phyloP scores from a whole-genome alignment of 2,329 filamentous ascomycete genomes.

The Paraphaeosphaeria sporulosa region DNA sequence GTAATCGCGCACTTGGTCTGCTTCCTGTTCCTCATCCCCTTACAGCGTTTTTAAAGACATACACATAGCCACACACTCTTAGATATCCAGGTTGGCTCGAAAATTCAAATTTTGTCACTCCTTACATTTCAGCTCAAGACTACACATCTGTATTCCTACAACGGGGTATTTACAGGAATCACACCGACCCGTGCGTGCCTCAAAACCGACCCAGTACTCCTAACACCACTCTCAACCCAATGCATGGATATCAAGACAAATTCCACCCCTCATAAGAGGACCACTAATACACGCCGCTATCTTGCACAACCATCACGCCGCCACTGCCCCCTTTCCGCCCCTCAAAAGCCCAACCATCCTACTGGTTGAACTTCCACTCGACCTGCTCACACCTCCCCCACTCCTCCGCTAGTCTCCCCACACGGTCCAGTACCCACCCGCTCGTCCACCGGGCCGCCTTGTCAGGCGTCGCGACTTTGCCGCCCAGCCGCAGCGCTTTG shows the following conservation, averaged over 20 bases:
- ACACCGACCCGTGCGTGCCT: neutral
- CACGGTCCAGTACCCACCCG: conserved; percentile 47
- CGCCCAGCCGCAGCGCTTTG: conserved; percentile 40
- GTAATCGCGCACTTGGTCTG: no score
- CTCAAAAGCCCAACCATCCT: neutral
- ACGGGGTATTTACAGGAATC: neutral
- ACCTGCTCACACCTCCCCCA: conserved; percentile 39
- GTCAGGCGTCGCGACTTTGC: conserved; percentile 19
- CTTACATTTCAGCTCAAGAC: no score
- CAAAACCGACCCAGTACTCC: neutral
- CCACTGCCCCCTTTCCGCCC: neutral
- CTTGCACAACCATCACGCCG: neutral
- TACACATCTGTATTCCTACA: neutral
- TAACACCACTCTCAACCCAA: neutral
- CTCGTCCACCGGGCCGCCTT: conserved; percentile 37
- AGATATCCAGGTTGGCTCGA: no score
- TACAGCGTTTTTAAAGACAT: no score
- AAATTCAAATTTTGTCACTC: no score
- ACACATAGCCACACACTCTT: no score
- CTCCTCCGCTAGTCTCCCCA: conserved; percentile 26
- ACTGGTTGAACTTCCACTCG: conserved; percentile 42
- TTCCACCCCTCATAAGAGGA: no score
- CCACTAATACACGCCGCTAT: neutral
- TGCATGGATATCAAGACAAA: neutral
- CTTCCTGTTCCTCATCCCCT: no score